Evolutionary conservation across 176 grass and related monocot species (phyloP), one percentile per base, ranked within the genome.

Genomic region (Hordeum marinum): DNA sequence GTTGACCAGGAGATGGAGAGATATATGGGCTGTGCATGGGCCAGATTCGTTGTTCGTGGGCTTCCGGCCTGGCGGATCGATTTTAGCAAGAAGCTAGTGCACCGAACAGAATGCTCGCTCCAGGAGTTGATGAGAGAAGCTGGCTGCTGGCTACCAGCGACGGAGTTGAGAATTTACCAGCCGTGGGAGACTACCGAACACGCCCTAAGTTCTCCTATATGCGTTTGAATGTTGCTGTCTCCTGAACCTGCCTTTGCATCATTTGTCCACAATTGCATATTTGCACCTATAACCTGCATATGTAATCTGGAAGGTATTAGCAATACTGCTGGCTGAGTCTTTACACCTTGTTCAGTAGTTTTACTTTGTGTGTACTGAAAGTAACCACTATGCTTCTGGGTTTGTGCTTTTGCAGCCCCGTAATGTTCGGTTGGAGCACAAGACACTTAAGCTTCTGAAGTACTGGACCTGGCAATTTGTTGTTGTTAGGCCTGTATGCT

Each of bases 391-490:
- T 42, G 37, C 80, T 42, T 84, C 21, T 80, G 40, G 11, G 10
- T 72, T 81, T 78, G 31, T 77, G 37, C 14, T 58, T 70, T 84
- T 72, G 69, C 86, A 99, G 96, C 96, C 91, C 24, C 83, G 62
- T 34, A 96, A 80, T 57, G 62, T 99, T 64, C 89, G 93, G 37
- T 85, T 96, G 82, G 96, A 99, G 80, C 93, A 94, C 72, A 90
- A 90, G n/a, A 99, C 96, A 84, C 57, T 99, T 54, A 92, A 79
- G 82, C 90, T 93, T 80, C 87, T 99, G 64, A 99, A 99, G 74
- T 99, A 99, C 84, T 99, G 96, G 96, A 99, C 96, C 57, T 99
- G 96, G 96, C 96, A 99, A 86, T 99, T 99, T 94, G 96, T 99
- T 69, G 59, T 99, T 68, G 68, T 99, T 81, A 92, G 96, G 81